Percentiles rank a stretch among this genome's conserved stretches.
Conservation (phyloP, 179 eudicot species). For the Gypsophila paniculata region DNA sequence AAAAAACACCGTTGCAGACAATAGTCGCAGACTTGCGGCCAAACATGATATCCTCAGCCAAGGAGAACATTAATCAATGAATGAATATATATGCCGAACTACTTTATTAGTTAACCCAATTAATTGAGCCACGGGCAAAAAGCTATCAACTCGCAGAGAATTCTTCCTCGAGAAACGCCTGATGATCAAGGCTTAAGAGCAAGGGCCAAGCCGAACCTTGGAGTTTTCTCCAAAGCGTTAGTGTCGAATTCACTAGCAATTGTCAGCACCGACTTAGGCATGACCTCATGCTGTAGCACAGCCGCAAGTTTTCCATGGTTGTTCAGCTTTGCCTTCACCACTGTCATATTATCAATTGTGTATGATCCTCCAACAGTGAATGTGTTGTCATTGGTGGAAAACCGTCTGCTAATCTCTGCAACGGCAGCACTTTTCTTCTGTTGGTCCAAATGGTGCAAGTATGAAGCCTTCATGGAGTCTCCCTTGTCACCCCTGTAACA, state of each 20-base stretch:
- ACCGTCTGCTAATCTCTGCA: slow-evolving; percentile 73
- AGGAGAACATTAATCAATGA: slow-evolving; percentile 31
- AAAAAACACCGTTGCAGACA: slow-evolving; percentile 14
- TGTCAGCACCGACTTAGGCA: slow-evolving; percentile 10
- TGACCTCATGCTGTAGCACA: slow-evolving; percentile 74
- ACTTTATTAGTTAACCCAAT: slow-evolving; percentile 40
- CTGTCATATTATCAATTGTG: slow-evolving; percentile 55
- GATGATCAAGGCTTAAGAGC: slow-evolving; percentile 73
- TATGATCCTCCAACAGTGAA: slow-evolving; percentile 78
- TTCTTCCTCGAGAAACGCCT: background rate
- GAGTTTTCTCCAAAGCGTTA: slow-evolving; percentile 72
- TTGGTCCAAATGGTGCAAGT: slow-evolving; percentile 65
- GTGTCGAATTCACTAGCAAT: slow-evolving; percentile 56
- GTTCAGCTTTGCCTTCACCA: slow-evolving; percentile 75
- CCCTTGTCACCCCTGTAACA: slow-evolving; percentile 83
- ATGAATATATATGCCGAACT: slow-evolving; percentile 35
- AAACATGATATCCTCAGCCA: slow-evolving; percentile 21
- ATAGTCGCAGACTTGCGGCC: slow-evolving; percentile 3
- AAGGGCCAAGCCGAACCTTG: slow-evolving; percentile 75
- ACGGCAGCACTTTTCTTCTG: slow-evolving; percentile 64
- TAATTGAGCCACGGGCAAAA: slow-evolving; percentile 20
- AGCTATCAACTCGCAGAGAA: slow-evolving; percentile 14
- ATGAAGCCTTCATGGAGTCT: slow-evolving; percentile 73
- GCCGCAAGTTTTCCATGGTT: slow-evolving; percentile 80
- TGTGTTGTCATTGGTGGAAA: slow-evolving; percentile 90